Base-by-base conservation (phyloP, 768 basidiomycete species). In the Mrakia hoshinonis region DNA sequence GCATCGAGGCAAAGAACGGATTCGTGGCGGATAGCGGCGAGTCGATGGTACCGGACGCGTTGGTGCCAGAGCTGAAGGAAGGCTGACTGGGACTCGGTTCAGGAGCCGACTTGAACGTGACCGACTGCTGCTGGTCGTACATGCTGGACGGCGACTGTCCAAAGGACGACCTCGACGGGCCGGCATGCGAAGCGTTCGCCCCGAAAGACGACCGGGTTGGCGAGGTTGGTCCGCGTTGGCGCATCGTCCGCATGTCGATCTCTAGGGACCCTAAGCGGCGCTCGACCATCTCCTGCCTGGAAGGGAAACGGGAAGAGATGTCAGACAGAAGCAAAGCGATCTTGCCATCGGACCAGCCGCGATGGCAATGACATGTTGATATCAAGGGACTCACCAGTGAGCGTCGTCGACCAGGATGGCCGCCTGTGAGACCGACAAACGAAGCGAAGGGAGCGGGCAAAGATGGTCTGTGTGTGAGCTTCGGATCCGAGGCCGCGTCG, bases 251-350 rank as follows among this genome's bases (percentile, higher is more conserved):
- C 13, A 55, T 26, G 7, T 55, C 54, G 13, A 31, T 18, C 34
- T 55, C 54, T 9, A 55, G n/a, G 5, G 54, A 55, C 4, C 26
- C 26, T 31, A 55, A 12, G 4, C 54, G 54, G 4, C 54, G 54
- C 15, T 55, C 54, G 29, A 55, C 54, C 54, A 55, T 55, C 13
- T 55, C 54, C 29, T 55, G 54, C 54, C 54, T 55, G 54, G 4
- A 9, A 26, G 34, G 29, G 1, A 31, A 55, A 55, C 15, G 11
- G 11, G 29, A 26, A 11, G 22, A 34, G 6, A 5, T 18, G 54
- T 55, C 54, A 55, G 52, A 55, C 54, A 31, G 26, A 31, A 29
- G 26, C 26, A 10, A 12, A 4, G 20, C 22, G 49, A 18, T 20
- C 11, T n/a, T 20, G 26, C 22, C 49, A 22, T 51, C 15, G 49